Percentiles rank a stretch among this genome's conserved stretches.
phyloP scores from a whole-genome alignment of 192 early-diverging fungal genomes.

The Rhizophagus prolifer region DNA sequence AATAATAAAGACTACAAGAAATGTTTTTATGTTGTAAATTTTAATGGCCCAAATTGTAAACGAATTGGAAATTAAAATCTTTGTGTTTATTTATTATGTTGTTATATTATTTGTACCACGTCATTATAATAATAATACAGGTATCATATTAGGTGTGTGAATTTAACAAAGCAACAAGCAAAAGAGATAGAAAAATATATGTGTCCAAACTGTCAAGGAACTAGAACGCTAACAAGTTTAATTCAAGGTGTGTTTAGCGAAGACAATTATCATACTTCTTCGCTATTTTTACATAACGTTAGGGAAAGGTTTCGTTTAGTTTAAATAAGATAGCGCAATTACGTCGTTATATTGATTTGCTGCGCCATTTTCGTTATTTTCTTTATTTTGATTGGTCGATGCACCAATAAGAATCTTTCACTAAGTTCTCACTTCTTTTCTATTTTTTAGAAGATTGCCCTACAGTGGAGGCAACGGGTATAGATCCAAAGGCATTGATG shows the following conservation, averaged over 20 bases:
- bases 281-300: not conserved
- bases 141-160: conserved; percentile 7
- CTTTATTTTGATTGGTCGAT: not conserved
- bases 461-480: conserved; percentile 28
- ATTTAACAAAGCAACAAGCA: not conserved
- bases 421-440: not conserved
- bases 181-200: conserved; percentile 6
- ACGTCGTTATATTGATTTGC: not conserved
- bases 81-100: not conserved
- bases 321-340: not conserved
- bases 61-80: not conserved
- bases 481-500: conserved; percentile 31
- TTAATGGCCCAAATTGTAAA: not conserved
- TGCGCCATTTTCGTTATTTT: not conserved
- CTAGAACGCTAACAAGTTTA: conserved; percentile 1
- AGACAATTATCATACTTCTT: not conserved
- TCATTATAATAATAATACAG: not conserved
- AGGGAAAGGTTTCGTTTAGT: not conserved
- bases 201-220: conserved; percentile 13
- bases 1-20: not conserved
- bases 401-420: not conserved
- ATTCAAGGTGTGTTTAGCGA: conserved; percentile 12
- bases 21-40: not conserved
- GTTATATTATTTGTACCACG: not conserved
- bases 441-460: conserved; percentile 9